Evolutionary conservation across 2,329 filamentous ascomycete genomes (phyloP).

Genomic region (Ophiostoma piceae): DNA sequence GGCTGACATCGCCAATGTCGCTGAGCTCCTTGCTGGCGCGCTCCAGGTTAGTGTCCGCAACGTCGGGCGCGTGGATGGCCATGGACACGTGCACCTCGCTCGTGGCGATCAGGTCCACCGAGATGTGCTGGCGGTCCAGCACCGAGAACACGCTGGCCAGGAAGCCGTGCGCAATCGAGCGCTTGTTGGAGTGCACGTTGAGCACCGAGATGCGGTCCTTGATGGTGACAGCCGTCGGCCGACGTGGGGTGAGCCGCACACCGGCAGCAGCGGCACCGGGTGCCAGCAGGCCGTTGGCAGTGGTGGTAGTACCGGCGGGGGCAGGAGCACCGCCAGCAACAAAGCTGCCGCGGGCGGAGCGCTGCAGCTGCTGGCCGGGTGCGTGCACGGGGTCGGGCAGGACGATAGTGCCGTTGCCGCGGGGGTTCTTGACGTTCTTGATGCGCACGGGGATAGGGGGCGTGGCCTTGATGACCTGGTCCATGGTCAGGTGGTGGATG

Average conservation of each 20-base stretch:
- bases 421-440: slow-evolving; percentile 86
- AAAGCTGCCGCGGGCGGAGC: slow-evolving; percentile 26
- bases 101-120: slow-evolving; percentile 93
- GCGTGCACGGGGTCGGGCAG: slow-evolving; percentile 64
- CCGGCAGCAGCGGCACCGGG: slow-evolving; percentile 23
- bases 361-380: slow-evolving; percentile 54
- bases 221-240: slow-evolving; percentile 88
- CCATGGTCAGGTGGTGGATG: slow-evolving; percentile 98
- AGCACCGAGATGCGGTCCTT: slow-evolving; percentile 96
- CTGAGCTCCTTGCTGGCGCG: slow-evolving; percentile 52
- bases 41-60: slow-evolving; percentile 53
- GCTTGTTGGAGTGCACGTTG: slow-evolving; percentile 96
- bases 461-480: slow-evolving; percentile 80
- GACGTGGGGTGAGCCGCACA: slow-evolving; percentile 58
- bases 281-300: slow-evolving; percentile 3
- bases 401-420: slow-evolving; percentile 72
- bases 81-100: slow-evolving; percentile 97
- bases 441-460: slow-evolving; percentile 79
- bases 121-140: slow-evolving; percentile 77
- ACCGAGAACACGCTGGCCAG: slow-evolving; percentile 91
- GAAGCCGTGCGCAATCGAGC: slow-evolving; percentile 92
- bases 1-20: slow-evolving; percentile 82
- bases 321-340: background rate
- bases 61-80: slow-evolving; percentile 80
- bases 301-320: slow-evolving; percentile 28